Evolutionary conservation across 371 early-diverging fungal species (phyloP).

Genomic region (Mortierella sp.): DNA sequence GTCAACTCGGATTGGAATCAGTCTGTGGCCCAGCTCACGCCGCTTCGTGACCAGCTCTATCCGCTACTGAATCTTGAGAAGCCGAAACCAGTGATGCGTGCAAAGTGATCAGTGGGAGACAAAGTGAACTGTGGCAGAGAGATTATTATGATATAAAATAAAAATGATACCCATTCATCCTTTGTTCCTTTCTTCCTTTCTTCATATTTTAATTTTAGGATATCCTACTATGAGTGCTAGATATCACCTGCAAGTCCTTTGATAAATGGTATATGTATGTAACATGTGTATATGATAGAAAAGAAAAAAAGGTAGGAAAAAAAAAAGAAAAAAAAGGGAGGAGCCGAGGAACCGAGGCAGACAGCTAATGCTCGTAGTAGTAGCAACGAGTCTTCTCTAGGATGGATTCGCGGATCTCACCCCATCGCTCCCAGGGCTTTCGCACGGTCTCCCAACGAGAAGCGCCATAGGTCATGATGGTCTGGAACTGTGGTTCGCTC

Average conservation of each 20-base stretch:
- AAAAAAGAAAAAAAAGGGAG: too few species aligned
- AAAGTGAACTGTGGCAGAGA: too few species aligned
- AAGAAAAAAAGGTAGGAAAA: not conserved
- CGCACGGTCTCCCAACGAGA: constrained; percentile 41
- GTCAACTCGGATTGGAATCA: constrained; percentile 37
- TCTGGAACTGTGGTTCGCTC: constrained; percentile 46
- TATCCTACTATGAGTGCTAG: too few species aligned
- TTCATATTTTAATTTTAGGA: too few species aligned
- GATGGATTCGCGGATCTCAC: constrained; percentile 45
- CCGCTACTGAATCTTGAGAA: constrained; percentile 44
- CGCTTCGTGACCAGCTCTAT: constrained; percentile 39
- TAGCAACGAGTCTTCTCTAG: constrained; percentile 44
- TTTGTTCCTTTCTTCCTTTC: too few species aligned
- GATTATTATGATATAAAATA: not conserved
- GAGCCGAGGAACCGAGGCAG: too few species aligned
- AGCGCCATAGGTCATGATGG: constrained; percentile 26
- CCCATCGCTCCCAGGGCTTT: constrained; percentile 52
- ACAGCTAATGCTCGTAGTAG: constrained; percentile 35
- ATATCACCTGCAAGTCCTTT: too few species aligned
- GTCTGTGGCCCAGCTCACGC: constrained; percentile 25
- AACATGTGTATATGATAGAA: not conserved
- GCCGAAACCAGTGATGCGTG: constrained; percentile 19
- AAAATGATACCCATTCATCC: not conserved
- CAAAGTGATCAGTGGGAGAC: constrained; percentile 8
- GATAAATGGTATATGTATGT: not conserved